Evolutionary conservation across 331 rosid species (phyloP), one percentile per base, ranked within the genome.

Genomic region (Phaseolus coccineus): DNA sequence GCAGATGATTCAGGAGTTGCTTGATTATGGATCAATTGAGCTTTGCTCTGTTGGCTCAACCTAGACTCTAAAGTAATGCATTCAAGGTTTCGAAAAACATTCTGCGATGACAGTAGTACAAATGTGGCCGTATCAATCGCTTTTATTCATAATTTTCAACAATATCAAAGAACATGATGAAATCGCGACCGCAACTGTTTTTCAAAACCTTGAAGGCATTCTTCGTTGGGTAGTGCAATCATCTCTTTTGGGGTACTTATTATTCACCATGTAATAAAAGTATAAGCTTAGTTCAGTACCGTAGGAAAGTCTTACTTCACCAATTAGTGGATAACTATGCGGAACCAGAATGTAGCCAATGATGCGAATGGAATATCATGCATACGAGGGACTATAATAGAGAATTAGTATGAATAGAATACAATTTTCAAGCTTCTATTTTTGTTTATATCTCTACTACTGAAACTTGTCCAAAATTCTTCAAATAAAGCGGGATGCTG

Each of bases 1-100:
- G 85, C 91, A 92, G 57, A 92, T 92, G 97, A 92, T 92, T 22
- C 92, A 92, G 71, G 97, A 92, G 84, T 75, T 92, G 89, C 92
- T 90, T 84, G 82, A 92, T 83, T 92, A 81, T 74, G 93, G 97
- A 6, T 86, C 93, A 76, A 84, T 92, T 74, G 97, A 92, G 75
- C 84, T 92, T 75, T 86, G 90, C 64, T 89, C 89, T 42, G 78
- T 80, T 62, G 87, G 84, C 13, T 84, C 88, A 30, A 25, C 87
- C 80, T 87, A 86, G 84, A 8, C 52, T 70, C 74, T 52, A 2
- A 16, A 67, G 27, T 35, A 63, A 6, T 15, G 25, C 57, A 52
- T 52, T 52, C 57, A 53, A 53, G 62, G 31, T 22, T 55, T 24
- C 22, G 0, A 55, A 55, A 55, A 22, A 55, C 31, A 42, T 2